These are phyloP conservation scores for Wickerhamomyces chambardii DNA, from an alignment of 805 yeast species.

Conservation along the genomic window DNA sequence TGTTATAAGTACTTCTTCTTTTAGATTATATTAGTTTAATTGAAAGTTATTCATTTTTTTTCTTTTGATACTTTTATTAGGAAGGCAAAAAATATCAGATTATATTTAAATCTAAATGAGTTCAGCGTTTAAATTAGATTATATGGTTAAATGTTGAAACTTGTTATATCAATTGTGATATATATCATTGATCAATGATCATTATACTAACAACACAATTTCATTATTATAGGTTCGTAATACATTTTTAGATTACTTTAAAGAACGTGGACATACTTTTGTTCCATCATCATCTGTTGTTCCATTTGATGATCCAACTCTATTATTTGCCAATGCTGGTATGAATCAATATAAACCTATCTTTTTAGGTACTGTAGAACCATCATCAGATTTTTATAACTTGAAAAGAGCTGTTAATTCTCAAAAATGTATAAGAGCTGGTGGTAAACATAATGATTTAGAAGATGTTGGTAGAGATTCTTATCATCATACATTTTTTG, in stretches of 20 bases:
- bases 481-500: conserved; percentile 97
- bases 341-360: conserved; percentile 99
- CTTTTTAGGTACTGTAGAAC: conserved; percentile 95
- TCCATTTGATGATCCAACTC: conserved; percentile 97
- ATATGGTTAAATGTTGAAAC: no score
- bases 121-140: no score
- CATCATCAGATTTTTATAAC: conserved; percentile 75
- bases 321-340: conserved; percentile 96
- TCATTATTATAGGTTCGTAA: conserved; percentile 49
- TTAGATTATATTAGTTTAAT: no score
- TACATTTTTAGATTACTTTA: conserved; percentile 80
- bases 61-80: no score
- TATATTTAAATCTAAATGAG: no score
- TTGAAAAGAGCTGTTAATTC: conserved; percentile 90
- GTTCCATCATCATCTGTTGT: conserved; percentile 92
- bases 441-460: conserved; percentile 97
- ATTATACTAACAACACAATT: neutral
- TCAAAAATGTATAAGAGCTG: conserved; percentile 98
- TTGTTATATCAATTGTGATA: no score
- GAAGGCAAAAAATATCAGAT: no score
- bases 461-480: conserved; percentile 98
- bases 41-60: no score
- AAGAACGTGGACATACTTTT: conserved; percentile 59
- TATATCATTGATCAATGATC: neutral
- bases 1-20: no score